Conservation (phyloP, 352 stramenopile genomes). For the Thalassiosira livingstoniorum region DNA sequence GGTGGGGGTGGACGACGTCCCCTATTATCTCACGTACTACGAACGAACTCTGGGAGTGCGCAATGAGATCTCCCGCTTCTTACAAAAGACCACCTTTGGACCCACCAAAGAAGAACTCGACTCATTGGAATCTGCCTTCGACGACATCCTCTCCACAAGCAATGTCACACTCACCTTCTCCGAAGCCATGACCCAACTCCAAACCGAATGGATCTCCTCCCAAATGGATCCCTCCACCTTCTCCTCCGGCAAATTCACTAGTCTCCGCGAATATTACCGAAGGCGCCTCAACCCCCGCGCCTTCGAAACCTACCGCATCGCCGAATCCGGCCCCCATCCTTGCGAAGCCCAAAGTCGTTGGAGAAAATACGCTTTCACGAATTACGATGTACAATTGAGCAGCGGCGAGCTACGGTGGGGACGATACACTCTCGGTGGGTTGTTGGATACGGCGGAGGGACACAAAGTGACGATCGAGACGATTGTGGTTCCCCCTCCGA, state of each 20-base stretch:
- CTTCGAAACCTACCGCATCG: conserved; percentile 62
- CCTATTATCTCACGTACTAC: conserved; percentile 67
- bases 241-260: conserved; percentile 1
- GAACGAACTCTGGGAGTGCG: conserved; percentile 28
- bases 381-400: conserved; percentile 60
- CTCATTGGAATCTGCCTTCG: conserved; percentile 38
- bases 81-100: conserved; percentile 61
- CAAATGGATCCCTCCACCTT: conserved; percentile 4
- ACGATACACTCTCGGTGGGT: conserved; percentile 35
- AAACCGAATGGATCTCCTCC: conserved; percentile 9
- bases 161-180: neutral
- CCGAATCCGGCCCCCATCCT: conserved; percentile 56
- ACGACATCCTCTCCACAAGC: neutral
- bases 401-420: conserved; percentile 66
- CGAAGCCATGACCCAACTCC: conserved; percentile 46
- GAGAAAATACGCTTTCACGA: conserved; percentile 69
- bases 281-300: conserved; percentile 47
- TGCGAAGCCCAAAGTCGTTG: conserved; percentile 57
- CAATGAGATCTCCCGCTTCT: conserved; percentile 50
- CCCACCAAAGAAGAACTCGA: conserved; percentile 53
- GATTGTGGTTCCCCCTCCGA: too few species aligned
- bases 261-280: conserved; percentile 52
- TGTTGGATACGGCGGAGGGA: too few species aligned
- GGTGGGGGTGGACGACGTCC: conserved; percentile 8
- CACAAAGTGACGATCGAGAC: conserved; percentile 60